phyloP scores from a whole-genome alignment of 805 yeast genomes.

The Pichia cephalocereana region DNA sequence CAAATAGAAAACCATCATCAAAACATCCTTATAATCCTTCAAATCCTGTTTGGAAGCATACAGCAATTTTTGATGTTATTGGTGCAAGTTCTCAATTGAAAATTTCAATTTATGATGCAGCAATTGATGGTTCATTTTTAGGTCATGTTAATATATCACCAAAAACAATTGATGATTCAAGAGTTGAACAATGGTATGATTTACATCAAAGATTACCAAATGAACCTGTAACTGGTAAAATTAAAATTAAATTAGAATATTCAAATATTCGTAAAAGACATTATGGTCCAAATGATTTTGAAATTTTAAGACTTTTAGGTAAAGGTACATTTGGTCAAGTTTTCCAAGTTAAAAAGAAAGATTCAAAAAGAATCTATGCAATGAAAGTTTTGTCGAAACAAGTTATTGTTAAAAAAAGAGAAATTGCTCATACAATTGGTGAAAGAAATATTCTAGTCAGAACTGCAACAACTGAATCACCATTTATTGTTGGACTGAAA shows the following conservation, averaged over 20 bases:
- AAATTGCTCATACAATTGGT: slow-evolving; percentile 96
- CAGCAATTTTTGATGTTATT: slow-evolving; percentile 85
- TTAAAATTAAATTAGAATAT: slow-evolving; percentile 68
- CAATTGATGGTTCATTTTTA: slow-evolving; percentile 69
- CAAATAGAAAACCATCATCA: background rate
- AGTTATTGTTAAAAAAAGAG: slow-evolving; percentile 93
- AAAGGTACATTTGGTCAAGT: slow-evolving; percentile 98
- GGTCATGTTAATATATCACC: slow-evolving; percentile 80
- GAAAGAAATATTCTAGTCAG: slow-evolving; percentile 92
- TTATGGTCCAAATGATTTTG: slow-evolving; percentile 92
- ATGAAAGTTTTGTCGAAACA: slow-evolving; percentile 95
- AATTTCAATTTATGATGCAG: slow-evolving; percentile 84
- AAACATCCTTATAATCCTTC: slow-evolving; percentile 26
- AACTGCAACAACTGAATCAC: slow-evolving; percentile 66
- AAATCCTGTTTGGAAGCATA: slow-evolving; percentile 87
- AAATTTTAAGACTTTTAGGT: slow-evolving; percentile 81
- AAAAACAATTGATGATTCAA: slow-evolving; percentile 34
- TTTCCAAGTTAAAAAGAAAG: slow-evolving; percentile 87
- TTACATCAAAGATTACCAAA: slow-evolving; percentile 67
- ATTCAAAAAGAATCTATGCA: slow-evolving; percentile 86
- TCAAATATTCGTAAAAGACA: slow-evolving; percentile 60
- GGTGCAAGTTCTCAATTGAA: slow-evolving; percentile 79
- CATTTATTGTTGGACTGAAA: slow-evolving; percentile 93
- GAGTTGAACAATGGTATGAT: slow-evolving; percentile 61
- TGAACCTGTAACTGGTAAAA: slow-evolving; percentile 69